Percentiles rank a stretch among this genome's conserved stretches.
These are phyloP conservation scores for Senecio squalidus DNA, from an alignment of 140 eudicot species.

Conservation along the genomic window DNA sequence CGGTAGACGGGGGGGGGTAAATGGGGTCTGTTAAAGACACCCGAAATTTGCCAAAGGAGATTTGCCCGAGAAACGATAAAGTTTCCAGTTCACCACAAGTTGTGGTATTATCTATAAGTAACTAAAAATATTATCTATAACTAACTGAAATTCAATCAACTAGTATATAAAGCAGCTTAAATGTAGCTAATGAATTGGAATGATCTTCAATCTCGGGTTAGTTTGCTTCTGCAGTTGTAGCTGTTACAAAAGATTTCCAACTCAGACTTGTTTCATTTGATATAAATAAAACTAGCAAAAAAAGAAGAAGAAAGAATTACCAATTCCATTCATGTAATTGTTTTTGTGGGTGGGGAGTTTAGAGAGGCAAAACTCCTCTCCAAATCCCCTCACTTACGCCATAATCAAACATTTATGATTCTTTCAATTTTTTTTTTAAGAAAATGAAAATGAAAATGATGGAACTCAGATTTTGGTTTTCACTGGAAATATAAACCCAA, in stretches of 20 bases:
- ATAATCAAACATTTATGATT: constrained; percentile 40
- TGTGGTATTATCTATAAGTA: no score
- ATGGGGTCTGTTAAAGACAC: constrained; percentile 8
- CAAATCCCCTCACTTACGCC: constrained; percentile 54
- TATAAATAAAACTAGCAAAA: not conserved
- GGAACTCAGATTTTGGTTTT: no score
- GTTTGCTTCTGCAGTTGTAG: no score
- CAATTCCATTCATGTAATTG: not conserved
- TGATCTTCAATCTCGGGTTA: no score
- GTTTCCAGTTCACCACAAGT: no score
- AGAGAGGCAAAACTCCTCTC: constrained; percentile 76
- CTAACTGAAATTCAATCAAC: no score
- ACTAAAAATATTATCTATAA: no score
- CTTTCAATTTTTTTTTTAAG: not conserved
- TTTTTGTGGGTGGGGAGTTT: constrained; percentile 30
- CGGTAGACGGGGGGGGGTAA: not conserved
- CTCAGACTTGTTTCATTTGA: no score
- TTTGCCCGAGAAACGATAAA: constrained; percentile 35
- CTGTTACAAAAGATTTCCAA: no score
- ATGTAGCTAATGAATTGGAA: no score
- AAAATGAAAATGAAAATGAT: not conserved
- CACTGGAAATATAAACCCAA: no score
- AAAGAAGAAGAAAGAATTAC: not conserved
- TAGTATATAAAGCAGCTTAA: no score
- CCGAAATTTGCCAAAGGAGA: constrained; percentile 49